Base-by-base conservation (phyloP, 2,329 filamentous ascomycete species). In the Sporothrix luriei region DNA sequence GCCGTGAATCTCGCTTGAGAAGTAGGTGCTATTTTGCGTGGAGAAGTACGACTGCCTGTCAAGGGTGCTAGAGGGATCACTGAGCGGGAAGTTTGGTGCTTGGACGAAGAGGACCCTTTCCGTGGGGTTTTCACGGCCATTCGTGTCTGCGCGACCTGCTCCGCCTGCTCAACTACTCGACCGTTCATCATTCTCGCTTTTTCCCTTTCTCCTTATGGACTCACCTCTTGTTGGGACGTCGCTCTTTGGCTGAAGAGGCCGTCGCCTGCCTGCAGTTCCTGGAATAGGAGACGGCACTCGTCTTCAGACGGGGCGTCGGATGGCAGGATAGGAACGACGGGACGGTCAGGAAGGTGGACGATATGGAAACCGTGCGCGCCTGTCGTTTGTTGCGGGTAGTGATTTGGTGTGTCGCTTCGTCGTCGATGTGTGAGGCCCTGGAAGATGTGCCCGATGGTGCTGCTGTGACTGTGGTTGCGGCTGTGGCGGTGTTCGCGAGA, bases 271-370 rank as follows among this genome's bases (percentile, higher is more conserved):
- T 43, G 49, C 3, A 54, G 57, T 38, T 51, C 33, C 10, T 71
- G 52, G 2, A 74, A 38, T 2, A 73, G 55, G 5, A 59, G 29
- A 6, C 73, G 72, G 51, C 76, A 78, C 71, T 77, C 73, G 43
- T 76, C 75, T 33, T 77, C 76, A 1, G 74, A 73, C 1, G 76
- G 77, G 3, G 74, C 73, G 52, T 76, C 72, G 10, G 67, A 48
- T 1, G 73, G 73, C 4, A 68, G 69, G 16, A 74, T 21, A 3
- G 74, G 68, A 10, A 72, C 68, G 1, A 46, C 10, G 0, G 74
- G 76, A 1, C 76, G 74, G 67, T 78, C 77, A 9, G 77, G 77
- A 2, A 73, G 73, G 59, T 76, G 74, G 10, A 73, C 59, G 21
- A 73, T 71, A 16, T 68, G 55, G 33, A 72, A 71, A 26, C 11